phyloP scores from a whole-genome alignment of 140 eudicot species.

The Ambrosia hybrid region DNA sequence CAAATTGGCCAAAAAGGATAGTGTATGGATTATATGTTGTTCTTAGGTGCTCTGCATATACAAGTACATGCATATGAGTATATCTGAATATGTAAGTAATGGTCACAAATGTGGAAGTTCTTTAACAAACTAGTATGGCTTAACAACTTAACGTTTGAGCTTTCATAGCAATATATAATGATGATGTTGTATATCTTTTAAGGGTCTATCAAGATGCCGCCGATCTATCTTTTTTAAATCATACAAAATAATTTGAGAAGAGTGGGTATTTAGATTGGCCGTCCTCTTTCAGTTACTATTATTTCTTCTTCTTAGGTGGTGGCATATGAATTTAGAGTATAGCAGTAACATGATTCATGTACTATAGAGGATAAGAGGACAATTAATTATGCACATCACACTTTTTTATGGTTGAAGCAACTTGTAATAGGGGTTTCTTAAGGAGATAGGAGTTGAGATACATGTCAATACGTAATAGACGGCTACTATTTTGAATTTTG shows the following conservation, averaged over 20 bases:
- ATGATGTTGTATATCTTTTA: background rate
- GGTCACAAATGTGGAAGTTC: background rate
- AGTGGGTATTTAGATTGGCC: background rate
- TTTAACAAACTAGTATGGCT: background rate
- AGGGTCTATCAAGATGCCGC: too few relatives aligned
- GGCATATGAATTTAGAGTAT: background rate
- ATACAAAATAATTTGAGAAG: background rate
- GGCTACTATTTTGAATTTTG: too few relatives aligned
- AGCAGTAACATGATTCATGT: background rate
- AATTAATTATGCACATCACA: background rate
- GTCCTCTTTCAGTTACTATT: background rate
- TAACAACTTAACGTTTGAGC: background rate
- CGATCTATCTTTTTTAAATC: background rate
- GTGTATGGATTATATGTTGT: too few relatives aligned
- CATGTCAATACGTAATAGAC: too few relatives aligned
- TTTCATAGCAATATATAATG: background rate
- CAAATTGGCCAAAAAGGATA: too few relatives aligned
- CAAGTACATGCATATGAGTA: background rate
- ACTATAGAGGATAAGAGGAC: background rate
- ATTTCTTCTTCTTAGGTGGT: background rate
- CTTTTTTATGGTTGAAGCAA: background rate
- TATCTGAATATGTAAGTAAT: background rate
- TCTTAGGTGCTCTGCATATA: background rate
- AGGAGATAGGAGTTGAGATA: too few relatives aligned
- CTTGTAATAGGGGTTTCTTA: background rate